Evolutionary conservation across 148 eudicot species (phyloP), one percentile per base, ranked within the genome.

Genomic region (Spergularia bocconei): DNA sequence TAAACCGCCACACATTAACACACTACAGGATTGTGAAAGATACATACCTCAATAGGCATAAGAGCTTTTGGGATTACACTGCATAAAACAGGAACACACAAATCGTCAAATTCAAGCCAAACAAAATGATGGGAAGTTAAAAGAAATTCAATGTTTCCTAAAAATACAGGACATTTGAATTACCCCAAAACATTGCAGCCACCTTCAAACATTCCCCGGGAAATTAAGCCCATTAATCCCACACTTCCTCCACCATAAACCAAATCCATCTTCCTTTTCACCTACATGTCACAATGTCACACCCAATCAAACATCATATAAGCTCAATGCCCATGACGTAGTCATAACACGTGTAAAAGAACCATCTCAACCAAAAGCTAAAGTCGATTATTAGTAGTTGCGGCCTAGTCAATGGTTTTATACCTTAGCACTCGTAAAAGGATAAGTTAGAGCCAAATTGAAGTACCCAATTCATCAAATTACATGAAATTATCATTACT

Each of bases 141-240:
- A 0, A 67, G 38, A 20, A 13, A 48, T 12, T 53, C 41, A 29
- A 70, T 56, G 53, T 72, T 66, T 21, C 29, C 33, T 19, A 11
- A 44, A 44, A 73, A 62, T n/a, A 52, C 9, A 69, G 63, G 16
- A 70, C 20, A 44, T 13, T 53, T 11, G 14, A 76, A 70, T 87
- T 88, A 93, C 98, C 98, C 98, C 82, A 94, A 89, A 79, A 94
- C 98, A 90, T 87, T 86, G 81, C 98, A 90, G 66, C 93, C 93
- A 51, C 91, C 97, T 80, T 86, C 97, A 85, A 73, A 75, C 63
- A 91, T 93, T 79, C 87, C 81, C 78, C 85, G 79, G 13, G 97
- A 91, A 71, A 94, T 79, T 81, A 87, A 85, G 58, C 98, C 98
- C 98, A 94, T 91, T 69, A 94, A 82, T 78, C 98, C 97, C 82